These are phyloP conservation scores for Trichoderma cornu-damae DNA, from an alignment of 2,329 filamentous ascomycete species.

Conservation along the genomic window DNA sequence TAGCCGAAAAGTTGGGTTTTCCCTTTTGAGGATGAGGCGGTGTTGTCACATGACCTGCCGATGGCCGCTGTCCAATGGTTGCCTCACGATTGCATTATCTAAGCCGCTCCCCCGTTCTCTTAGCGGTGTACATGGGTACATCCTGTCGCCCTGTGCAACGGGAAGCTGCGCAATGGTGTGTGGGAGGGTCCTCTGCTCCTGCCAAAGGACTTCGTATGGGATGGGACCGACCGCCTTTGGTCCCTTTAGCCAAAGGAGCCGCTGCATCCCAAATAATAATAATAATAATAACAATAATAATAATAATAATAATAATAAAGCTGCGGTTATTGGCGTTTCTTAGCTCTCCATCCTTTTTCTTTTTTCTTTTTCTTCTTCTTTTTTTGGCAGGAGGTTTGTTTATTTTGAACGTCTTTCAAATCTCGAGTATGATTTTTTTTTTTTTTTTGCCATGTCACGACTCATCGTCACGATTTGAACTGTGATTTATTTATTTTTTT, in stretches of 20 bases:
- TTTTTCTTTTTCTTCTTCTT: not conserved
- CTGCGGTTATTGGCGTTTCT: constrained; percentile 9
- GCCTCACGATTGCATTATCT: not conserved
- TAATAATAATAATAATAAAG: too few relatives aligned
- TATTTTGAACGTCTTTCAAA: not conserved
- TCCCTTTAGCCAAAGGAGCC: constrained; percentile 6
- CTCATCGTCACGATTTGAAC: not conserved
- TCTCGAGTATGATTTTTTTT: not conserved
- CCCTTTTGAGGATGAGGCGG: constrained; percentile 14
- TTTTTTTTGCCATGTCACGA: not conserved
- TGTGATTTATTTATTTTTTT: too few relatives aligned
- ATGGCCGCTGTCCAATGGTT: not conserved
- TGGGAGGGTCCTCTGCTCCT: not conserved
- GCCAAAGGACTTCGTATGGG: not conserved
- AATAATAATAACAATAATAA: not conserved
- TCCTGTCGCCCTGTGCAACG: constrained; percentile 24
- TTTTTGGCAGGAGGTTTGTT: not conserved
- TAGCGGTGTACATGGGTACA: constrained; percentile 13
- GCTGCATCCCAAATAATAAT: not conserved
- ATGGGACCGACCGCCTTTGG: not conserved
- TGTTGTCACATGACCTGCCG: constrained; percentile 17
- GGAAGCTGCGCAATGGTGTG: constrained; percentile 6
- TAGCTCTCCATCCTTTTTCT: not conserved
- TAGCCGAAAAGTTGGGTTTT: constrained; percentile 12
- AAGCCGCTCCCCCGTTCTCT: not conserved